Evolutionary conservation across 257 asterid genomes (phyloP).

Genomic region (Salvia hispanica): DNA sequence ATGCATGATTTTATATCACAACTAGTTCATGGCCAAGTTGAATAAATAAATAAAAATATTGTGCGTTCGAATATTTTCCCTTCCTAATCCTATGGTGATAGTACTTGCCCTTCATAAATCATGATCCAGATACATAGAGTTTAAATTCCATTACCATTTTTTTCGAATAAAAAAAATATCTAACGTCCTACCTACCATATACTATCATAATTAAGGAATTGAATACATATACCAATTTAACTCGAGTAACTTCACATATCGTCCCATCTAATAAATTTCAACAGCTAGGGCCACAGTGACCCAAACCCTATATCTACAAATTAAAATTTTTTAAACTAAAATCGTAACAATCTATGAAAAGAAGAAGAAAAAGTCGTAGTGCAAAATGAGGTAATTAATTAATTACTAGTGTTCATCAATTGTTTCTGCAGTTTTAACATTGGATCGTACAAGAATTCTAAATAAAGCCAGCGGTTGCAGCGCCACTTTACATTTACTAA

Average conservation of each 20-base stretch:
- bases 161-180: too few relatives aligned
- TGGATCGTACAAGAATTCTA: slow-evolving; percentile 37
- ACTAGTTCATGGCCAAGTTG: too few relatives aligned
- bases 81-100: too few relatives aligned
- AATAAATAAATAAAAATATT: too few relatives aligned
- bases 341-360: slow-evolving; percentile 5
- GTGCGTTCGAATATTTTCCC: too few relatives aligned
- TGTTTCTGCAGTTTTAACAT: slow-evolving; percentile 20
- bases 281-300: slow-evolving; percentile 4
- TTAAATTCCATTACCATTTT: too few relatives aligned
- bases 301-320: background rate
- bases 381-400: slow-evolving; percentile 11
- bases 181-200: too few relatives aligned
- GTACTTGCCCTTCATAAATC: too few relatives aligned
- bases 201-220: too few relatives aligned
- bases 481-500: slow-evolving; percentile 31
- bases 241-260: background rate
- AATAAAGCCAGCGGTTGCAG: slow-evolving; percentile 35
- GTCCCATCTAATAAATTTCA: slow-evolving; percentile 9
- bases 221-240: background rate
- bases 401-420: slow-evolving; percentile 13
- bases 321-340: background rate
- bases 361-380: background rate
- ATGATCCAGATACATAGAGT: too few relatives aligned
- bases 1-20: too few relatives aligned